phyloP scores from a whole-genome alignment of 768 basidiomycete genomes.

The Termitomyces sp. region DNA sequence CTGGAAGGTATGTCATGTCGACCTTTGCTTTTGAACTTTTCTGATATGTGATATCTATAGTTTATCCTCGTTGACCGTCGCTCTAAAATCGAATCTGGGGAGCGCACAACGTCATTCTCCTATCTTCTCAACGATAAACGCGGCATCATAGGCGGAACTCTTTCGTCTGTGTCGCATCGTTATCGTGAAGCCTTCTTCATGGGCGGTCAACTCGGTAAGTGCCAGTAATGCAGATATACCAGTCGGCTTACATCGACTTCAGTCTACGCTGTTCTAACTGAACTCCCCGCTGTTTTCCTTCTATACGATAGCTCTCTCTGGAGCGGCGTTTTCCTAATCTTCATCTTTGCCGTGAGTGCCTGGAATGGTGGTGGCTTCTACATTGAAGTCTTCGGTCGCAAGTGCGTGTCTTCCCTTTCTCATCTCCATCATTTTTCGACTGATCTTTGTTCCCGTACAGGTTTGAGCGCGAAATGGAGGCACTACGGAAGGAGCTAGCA shows the following conservation, averaged over 20 bases:
- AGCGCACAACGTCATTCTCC: constrained; percentile 87
- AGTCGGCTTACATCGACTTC: constrained; percentile 3
- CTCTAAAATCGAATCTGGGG: constrained; percentile 87
- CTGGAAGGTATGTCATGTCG: constrained; percentile 67
- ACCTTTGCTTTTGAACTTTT: background rate
- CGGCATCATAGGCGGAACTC: constrained; percentile 71
- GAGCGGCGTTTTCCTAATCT: constrained; percentile 75
- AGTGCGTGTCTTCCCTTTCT: constrained; percentile 52
- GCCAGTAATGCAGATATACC: constrained; percentile 1
- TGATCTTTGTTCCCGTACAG: constrained; percentile 36
- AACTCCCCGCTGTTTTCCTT: constrained; percentile 79
- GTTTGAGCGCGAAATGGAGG: constrained; percentile 91
- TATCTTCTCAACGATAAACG: constrained; percentile 88
- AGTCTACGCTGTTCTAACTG: constrained; percentile 87
- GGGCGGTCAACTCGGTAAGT: constrained; percentile 76
- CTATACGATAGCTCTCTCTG: constrained; percentile 79
- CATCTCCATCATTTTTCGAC: constrained; percentile 3
- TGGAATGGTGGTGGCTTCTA: constrained; percentile 98
- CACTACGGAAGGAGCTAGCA: constrained; percentile 86
- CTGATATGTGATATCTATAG: constrained; percentile 30
- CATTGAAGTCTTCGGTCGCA: constrained; percentile 95
- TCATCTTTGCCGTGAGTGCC: constrained; percentile 82
- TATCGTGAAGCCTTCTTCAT: constrained; percentile 78
- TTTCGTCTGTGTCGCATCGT: constrained; percentile 58
- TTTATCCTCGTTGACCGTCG: constrained; percentile 88